A percentile compares a stretch with the other conserved stretches of the same genome.
These are phyloP conservation scores for Gracilaria vermiculophylla DNA, from an alignment of 23 red algal genomes.

Conservation along the genomic window DNA sequence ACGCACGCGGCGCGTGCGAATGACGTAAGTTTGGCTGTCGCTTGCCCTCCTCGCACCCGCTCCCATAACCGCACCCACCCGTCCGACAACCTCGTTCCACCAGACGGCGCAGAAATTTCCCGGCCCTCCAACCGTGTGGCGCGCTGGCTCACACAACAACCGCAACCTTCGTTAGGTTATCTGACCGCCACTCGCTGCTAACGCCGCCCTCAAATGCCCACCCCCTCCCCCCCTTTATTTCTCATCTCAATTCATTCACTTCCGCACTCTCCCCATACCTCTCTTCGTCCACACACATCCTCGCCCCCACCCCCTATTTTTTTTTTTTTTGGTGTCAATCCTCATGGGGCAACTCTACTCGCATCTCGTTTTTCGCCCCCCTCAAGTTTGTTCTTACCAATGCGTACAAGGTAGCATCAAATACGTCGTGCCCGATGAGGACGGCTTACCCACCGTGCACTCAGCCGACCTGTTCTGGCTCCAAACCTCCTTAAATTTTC, in stretches of 20 bases:
- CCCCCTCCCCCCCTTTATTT: neutral
- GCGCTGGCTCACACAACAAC: no score
- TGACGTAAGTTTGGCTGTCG: neutral
- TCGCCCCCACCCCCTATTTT: neutral
- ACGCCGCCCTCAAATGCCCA: neutral
- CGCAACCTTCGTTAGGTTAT: no score
- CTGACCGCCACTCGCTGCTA: neutral
- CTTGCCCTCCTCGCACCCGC: no score
- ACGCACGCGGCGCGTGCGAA: neutral
- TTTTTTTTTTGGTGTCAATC: neutral
- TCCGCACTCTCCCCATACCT: neutral
- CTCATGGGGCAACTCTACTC: slow-evolving; percentile 66
- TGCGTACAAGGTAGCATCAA: slow-evolving; percentile 38
- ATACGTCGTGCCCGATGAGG: slow-evolving; percentile 33
- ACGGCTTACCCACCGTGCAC: slow-evolving; percentile 30
- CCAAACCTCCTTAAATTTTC: slow-evolving; percentile 33
- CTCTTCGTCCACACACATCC: neutral
- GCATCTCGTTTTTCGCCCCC: slow-evolving; percentile 55
- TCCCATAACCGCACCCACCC: no score
- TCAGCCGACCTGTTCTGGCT: slow-evolving; percentile 21
- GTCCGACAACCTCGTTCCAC: no score
- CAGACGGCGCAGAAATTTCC: no score
- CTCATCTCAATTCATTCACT: no score
- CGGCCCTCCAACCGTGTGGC: neutral
- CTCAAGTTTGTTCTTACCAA: slow-evolving; percentile 35